These are phyloP conservation scores for Dryadomyces quercivorus DNA, from an alignment of 2,329 filamentous ascomycete species.

Conservation along the genomic window DNA sequence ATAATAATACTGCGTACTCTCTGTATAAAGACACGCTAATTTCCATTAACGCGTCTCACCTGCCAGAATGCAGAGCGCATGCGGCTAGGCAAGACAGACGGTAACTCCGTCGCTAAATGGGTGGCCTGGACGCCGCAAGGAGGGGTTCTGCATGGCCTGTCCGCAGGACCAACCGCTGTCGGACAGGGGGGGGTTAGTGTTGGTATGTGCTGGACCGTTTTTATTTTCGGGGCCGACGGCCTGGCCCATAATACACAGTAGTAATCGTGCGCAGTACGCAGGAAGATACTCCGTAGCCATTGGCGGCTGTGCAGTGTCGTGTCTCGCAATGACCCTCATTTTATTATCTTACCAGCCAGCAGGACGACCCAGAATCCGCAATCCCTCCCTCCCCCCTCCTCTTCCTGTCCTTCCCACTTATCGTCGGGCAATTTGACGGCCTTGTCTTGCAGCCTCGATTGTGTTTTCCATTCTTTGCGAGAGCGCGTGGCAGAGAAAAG, in stretches of 20 bases:
- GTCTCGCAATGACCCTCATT: conserved; percentile 4
- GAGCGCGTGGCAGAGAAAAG: too few relatives aligned
- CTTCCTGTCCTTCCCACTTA: background rate
- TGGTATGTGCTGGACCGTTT: background rate
- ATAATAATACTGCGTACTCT: too few relatives aligned
- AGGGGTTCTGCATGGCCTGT: too few relatives aligned
- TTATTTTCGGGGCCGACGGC: background rate
- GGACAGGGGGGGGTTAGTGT: too few relatives aligned
- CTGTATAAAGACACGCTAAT: too few relatives aligned
- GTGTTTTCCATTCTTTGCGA: background rate
- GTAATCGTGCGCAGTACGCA: too few relatives aligned
- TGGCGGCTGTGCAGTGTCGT: background rate
- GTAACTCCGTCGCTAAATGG: background rate
- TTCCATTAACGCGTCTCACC: background rate
- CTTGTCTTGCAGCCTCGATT: background rate
- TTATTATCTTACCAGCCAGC: background rate
- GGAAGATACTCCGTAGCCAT: too few relatives aligned
- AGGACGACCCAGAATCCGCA: background rate
- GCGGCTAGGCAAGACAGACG: background rate
- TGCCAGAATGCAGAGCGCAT: background rate
- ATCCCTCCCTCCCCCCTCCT: background rate
- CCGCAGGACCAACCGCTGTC: too few relatives aligned
- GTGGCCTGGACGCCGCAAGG: background rate
- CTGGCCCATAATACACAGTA: background rate
- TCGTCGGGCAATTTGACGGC: background rate